Conservation (phyloP, 192 early-diverging fungal genomes). For the Coemansia javaensis region DNA sequence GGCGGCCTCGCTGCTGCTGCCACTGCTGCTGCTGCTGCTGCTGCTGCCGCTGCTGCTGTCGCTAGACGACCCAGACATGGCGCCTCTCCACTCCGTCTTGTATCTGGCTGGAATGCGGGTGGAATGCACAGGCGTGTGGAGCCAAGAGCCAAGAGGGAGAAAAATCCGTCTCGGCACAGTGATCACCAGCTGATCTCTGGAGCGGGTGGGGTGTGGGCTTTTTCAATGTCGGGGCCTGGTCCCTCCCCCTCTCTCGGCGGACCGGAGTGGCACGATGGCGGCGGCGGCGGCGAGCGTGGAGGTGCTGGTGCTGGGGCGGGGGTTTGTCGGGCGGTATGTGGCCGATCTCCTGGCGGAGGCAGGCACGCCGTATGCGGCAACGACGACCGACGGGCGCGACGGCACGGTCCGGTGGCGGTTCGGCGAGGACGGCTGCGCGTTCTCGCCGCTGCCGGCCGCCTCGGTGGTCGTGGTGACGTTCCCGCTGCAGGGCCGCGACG, state of each 20-base stretch:
- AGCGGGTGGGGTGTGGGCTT: too few species aligned
- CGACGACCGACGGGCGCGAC: conserved; percentile 38
- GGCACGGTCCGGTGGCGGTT: conserved; percentile 31
- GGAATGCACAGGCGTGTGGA: too few species aligned
- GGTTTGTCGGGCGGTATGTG: conserved; percentile 43
- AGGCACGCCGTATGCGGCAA: conserved; percentile 8
- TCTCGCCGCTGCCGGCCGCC: conserved; percentile 19
- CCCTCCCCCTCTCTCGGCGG: neutral
- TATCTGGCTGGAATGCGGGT: too few species aligned
- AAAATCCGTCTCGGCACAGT: too few species aligned
- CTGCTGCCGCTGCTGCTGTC: neutral
- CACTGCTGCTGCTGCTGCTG: conserved; percentile 1
- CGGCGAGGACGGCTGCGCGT: neutral
- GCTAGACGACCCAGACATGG: too few species aligned
- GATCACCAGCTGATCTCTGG: too few species aligned
- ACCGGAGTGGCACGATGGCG: too few species aligned
- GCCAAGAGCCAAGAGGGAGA: too few species aligned
- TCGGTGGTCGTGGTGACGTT: conserved; percentile 30
- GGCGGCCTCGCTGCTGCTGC: neutral
- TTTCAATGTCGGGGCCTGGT: too few species aligned
- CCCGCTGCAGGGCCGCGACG: conserved; percentile 20
- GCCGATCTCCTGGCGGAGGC: conserved; percentile 3
- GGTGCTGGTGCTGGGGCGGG: conserved; percentile 35
- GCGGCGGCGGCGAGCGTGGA: too few species aligned
- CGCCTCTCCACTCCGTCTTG: too few species aligned